These are phyloP conservation scores for Cercospora sp. DNA, from an alignment of 2,329 filamentous ascomycete genomes.

Conservation along the genomic window DNA sequence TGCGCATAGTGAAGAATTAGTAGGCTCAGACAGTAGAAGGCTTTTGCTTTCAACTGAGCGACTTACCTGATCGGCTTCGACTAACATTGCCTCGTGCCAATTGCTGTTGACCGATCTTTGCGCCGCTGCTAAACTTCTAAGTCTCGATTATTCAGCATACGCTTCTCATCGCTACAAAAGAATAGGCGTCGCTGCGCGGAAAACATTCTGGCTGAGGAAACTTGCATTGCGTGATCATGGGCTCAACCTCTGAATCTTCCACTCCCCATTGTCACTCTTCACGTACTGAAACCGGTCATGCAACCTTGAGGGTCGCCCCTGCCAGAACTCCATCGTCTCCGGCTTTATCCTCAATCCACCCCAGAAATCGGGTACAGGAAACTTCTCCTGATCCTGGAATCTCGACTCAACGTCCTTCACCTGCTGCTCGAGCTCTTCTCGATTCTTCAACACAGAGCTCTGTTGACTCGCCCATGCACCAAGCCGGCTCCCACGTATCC, in stretches of 20 bases:
- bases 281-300: slow-evolving; percentile 93
- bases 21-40: neutral
- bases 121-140: neutral
- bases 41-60: neutral
- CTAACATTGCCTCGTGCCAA: neutral
- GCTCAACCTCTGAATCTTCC: slow-evolving; percentile 67
- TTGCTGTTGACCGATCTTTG: neutral
- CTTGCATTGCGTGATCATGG: slow-evolving; percentile 50
- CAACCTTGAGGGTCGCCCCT: slow-evolving; percentile 82
- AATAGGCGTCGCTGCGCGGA: neutral
- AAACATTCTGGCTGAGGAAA: neutral
- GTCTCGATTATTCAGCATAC: neutral
- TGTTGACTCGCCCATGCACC: slow-evolving; percentile 94
- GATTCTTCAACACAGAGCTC: slow-evolving; percentile 70
- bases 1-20: neutral
- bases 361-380: slow-evolving; percentile 93
- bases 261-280: slow-evolving; percentile 50
- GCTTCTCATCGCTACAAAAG: neutral
- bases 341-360: slow-evolving; percentile 85
- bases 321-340: slow-evolving; percentile 91
- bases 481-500: slow-evolving; percentile 76
- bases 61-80: neutral
- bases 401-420: slow-evolving; percentile 73
- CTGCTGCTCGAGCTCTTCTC: slow-evolving; percentile 72
- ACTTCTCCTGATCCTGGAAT: slow-evolving; percentile 74